phyloP scores from a whole-genome alignment of 2,329 filamentous ascomycete genomes.

The Penicillium sp. region DNA sequence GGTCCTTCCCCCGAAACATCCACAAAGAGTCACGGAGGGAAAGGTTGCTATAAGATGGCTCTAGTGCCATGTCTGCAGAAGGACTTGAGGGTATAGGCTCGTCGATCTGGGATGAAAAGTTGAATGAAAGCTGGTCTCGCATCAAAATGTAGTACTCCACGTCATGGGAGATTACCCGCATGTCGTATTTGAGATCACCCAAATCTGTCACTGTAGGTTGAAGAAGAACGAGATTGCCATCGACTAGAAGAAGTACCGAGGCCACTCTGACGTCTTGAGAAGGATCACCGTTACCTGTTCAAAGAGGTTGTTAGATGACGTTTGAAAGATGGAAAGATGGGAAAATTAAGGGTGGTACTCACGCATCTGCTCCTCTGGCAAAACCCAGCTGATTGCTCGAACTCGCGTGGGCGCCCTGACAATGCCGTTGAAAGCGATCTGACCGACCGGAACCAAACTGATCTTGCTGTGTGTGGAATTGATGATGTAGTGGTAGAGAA shows the following conservation, averaged over 20 bases:
- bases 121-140: constrained; percentile 65
- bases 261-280: constrained; percentile 92
- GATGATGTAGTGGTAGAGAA: constrained; percentile 91
- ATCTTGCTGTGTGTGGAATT: constrained; percentile 63
- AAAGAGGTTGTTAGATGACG: constrained; percentile 8
- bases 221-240: constrained; percentile 88
- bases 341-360: constrained; percentile 7
- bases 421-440: constrained; percentile 95
- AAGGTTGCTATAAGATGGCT: constrained; percentile 42
- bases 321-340: background rate
- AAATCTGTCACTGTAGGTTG: constrained; percentile 78
- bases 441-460: constrained; percentile 84
- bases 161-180: constrained; percentile 92
- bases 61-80: constrained; percentile 42
- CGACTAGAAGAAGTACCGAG: constrained; percentile 91
- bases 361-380: constrained; percentile 83
- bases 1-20: constrained; percentile 82
- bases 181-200: constrained; percentile 90
- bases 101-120: constrained; percentile 44
- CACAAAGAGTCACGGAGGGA: constrained; percentile 81
- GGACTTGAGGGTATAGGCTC: constrained; percentile 46
- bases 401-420: constrained; percentile 89
- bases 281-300: constrained; percentile 71
- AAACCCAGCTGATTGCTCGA: constrained; percentile 87
- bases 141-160: constrained; percentile 93